These are phyloP conservation scores for Pouteria campechiana DNA, from an alignment of 179 eudicot species.

Conservation along the genomic window DNA sequence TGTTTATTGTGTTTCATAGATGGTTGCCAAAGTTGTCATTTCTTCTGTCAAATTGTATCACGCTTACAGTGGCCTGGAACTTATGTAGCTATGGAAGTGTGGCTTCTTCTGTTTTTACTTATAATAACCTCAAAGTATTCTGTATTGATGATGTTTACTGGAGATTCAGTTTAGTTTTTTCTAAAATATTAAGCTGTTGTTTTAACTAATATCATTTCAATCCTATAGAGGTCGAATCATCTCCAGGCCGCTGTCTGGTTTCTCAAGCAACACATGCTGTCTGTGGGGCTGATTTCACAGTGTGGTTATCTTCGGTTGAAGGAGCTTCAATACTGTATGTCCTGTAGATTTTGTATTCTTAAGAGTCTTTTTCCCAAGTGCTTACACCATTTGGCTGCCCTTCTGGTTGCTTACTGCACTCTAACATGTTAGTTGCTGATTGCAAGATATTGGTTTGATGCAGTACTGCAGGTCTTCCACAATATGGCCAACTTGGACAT, in stretches of 20 bases:
- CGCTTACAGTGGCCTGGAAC: background rate
- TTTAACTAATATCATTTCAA: too few relatives aligned
- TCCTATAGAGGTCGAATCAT: slow-evolving; percentile 65
- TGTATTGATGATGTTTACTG: too few relatives aligned
- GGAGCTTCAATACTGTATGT: slow-evolving; percentile 80
- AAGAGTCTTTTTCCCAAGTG: background rate
- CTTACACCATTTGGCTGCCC: background rate
- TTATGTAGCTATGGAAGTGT: too few relatives aligned
- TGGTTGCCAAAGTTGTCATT: background rate
- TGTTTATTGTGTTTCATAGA: too few relatives aligned
- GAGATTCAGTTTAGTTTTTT: too few relatives aligned
- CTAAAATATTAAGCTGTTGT: too few relatives aligned
- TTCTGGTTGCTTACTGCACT: background rate
- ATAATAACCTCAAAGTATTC: too few relatives aligned
- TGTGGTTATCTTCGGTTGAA: slow-evolving; percentile 65
- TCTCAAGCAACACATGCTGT: slow-evolving; percentile 55
- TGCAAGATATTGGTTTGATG: too few relatives aligned
- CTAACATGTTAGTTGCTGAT: slow-evolving; percentile 5
- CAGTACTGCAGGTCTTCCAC: slow-evolving; percentile 99
- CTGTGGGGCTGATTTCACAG: slow-evolving; percentile 93
- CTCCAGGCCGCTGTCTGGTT: slow-evolving; percentile 76
- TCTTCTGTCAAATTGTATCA: background rate
- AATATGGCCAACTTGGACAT: slow-evolving; percentile 98
- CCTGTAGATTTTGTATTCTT: slow-evolving; percentile 8
- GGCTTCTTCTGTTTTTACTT: too few relatives aligned